Conservation (phyloP, 768 basidiomycete genomes). For the Chalciporus pseudorubinellus region DNA sequence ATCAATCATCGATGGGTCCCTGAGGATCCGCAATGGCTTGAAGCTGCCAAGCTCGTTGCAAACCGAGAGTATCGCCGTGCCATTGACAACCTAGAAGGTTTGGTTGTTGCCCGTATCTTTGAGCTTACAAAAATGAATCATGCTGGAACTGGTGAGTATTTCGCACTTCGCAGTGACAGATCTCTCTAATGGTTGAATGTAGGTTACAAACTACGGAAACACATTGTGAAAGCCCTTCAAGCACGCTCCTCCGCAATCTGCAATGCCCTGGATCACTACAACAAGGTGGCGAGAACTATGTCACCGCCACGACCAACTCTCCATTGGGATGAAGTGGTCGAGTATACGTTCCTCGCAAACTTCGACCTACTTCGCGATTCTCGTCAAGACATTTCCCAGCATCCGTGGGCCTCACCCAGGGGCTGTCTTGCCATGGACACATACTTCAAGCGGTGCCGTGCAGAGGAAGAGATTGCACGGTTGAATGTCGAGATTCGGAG, state of each 20-base stretch:
- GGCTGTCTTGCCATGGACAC: constrained; percentile 1
- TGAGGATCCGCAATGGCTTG: constrained; percentile 14
- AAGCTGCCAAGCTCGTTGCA: neutral
- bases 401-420: constrained; percentile 16
- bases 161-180: neutral
- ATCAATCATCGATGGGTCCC: no score
- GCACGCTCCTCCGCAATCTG: constrained; percentile 5
- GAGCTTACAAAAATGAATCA: constrained; percentile 23
- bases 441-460: neutral
- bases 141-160: constrained; percentile 15
- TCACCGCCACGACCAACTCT: constrained; percentile 2
- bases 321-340: constrained; percentile 21
- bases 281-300: neutral
- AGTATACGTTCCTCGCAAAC: constrained; percentile 11
- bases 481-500: no score
- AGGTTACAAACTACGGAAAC: constrained; percentile 5
- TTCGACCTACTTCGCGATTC: constrained; percentile 17
- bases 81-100: constrained; percentile 12
- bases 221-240: constrained; percentile 4
- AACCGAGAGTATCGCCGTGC: constrained; percentile 5
- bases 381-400: constrained; percentile 10
- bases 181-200: neutral
- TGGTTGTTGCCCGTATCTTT: constrained; percentile 16
- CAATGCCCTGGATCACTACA: constrained; percentile 9
- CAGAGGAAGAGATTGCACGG: no score